Evolutionary conservation across 2,329 filamentous ascomycete genomes (phyloP), one percentile per base, ranked within the genome.

Genomic region (Diaporthe ampelina): DNA sequence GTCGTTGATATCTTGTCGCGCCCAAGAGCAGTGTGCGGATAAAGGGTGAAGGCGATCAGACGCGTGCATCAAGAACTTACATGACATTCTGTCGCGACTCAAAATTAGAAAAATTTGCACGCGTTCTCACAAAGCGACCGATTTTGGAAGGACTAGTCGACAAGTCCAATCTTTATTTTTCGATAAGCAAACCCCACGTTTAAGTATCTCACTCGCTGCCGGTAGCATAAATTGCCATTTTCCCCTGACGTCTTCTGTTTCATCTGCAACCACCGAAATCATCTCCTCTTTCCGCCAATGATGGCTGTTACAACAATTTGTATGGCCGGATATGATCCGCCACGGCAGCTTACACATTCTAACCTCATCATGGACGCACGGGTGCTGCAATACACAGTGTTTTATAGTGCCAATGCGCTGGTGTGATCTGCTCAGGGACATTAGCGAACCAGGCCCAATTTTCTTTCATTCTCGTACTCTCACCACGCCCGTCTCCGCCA

Each of bases 231-330:
- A 52, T 9, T 67, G 15, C 21, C 13, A 11, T 67, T 13, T n/a
- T n/a, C 21, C 45, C 29, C 63, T 40, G 45, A 67, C 63, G 13
- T 52, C 45, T 67, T 37, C 29, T 26, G 45, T 67, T 67, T 67
- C 63, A 52, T 67, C 63, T 13, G 63, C 24, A 32, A 40, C 63
- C 45, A 35, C 45, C 24, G 45, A 52, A 19, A 5, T 15, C 7
- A 13, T 17, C 32, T 26, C 63, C 45, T n/a, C 45, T 19, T 3
- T 35, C 5, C 3, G 45, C 32, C 45, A 37, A 52, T 50, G 13
- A 40, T 63, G 24, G 21, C 15, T 7, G 29, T 52, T 67, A 35
- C 61, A 67, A 50, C 29, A 4, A 24, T 35, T 52, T 29, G 35
- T 67, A n/a, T 37, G 17, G 35, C 29, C 45, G 61, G 45, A 67